Evolutionary conservation across 2,329 filamentous ascomycete species (phyloP).

Genomic region (Botrytis hyacinthi): DNA sequence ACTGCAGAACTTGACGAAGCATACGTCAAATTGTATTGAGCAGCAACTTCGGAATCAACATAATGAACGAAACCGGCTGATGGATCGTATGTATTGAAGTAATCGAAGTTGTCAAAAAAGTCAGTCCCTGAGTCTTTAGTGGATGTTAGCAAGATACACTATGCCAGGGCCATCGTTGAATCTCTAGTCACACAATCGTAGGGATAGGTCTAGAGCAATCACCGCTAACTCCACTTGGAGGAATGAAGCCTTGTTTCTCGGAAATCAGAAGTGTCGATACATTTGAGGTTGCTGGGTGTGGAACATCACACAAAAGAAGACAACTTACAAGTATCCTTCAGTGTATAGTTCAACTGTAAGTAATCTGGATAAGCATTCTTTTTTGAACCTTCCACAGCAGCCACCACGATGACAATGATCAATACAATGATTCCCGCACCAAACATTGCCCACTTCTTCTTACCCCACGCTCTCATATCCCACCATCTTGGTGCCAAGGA

Average conservation of each 20-base stretch:
- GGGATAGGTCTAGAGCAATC: background rate
- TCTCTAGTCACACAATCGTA: background rate
- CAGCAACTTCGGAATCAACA: conserved; percentile 34
- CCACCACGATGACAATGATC: conserved; percentile 50
- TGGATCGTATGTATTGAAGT: conserved; percentile 46
- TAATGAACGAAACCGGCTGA: conserved; percentile 48
- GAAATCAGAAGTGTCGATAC: background rate
- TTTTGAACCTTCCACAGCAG: conserved; percentile 41
- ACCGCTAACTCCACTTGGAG: background rate
- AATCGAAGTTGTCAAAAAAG: conserved; percentile 48
- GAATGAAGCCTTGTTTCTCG: background rate
- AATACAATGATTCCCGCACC: conserved; percentile 40
- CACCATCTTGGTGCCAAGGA: conserved; percentile 40
- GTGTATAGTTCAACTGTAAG: conserved; percentile 41
- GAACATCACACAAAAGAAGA: background rate
- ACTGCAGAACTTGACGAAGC: conserved; percentile 53
- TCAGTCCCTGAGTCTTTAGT: conserved; percentile 38
- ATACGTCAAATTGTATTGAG: conserved; percentile 59
- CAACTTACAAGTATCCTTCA: conserved; percentile 43
- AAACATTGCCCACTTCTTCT: conserved; percentile 49
- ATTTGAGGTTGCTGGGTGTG: background rate
- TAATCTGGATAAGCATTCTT: conserved; percentile 47
- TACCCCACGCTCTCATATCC: conserved; percentile 53
- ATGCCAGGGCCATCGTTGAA: background rate
- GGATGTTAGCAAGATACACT: conserved; percentile 7